Evolutionary conservation across 148 eudicot species (phyloP).

Genomic region (Salicornia ramosissima): DNA sequence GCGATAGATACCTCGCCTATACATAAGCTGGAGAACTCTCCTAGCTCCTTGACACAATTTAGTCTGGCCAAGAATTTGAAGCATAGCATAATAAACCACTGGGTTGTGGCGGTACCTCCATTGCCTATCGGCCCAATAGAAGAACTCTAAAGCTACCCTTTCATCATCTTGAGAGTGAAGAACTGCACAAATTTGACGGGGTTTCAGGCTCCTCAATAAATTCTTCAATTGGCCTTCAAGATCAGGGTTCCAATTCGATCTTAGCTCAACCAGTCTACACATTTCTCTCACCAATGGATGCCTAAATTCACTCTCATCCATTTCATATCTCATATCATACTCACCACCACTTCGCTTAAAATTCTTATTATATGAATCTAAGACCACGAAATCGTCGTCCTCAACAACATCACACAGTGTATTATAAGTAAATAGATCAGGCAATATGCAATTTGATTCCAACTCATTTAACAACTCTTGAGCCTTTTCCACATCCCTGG

Average conservation of each 20-base stretch:
- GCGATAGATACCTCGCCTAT: constrained; percentile 23
- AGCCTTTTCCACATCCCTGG: constrained; percentile 68
- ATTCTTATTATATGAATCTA: constrained; percentile 20
- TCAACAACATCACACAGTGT: constrained; percentile 37
- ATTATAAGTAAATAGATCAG: constrained; percentile 79
- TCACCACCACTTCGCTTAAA: constrained; percentile 11
- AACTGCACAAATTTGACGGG: constrained; percentile 31
- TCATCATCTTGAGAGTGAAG: constrained; percentile 27
- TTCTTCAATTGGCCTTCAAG: constrained; percentile 24
- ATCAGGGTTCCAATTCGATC: constrained; percentile 27
- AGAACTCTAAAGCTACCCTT: constrained; percentile 29
- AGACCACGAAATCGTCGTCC: constrained; percentile 23
- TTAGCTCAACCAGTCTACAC: constrained; percentile 24
- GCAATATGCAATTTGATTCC: constrained; percentile 53
- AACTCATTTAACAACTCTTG: constrained; percentile 66
- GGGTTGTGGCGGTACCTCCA: constrained; percentile 31
- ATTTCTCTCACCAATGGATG: constrained; percentile 33
- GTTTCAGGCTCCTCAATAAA: constrained; percentile 25
- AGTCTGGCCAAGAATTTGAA: constrained; percentile 29
- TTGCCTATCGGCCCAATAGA: constrained; percentile 33
- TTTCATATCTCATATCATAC: constrained; percentile 18
- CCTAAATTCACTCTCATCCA: constrained; percentile 29
- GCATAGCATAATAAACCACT: constrained; percentile 26
- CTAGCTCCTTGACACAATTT: constrained; percentile 30
- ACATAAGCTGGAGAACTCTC: constrained; percentile 30